These are phyloP conservation scores for Aureobasidium namibiae DNA, from an alignment of 2,329 filamentous ascomycete genomes.

Conservation along the genomic window DNA sequence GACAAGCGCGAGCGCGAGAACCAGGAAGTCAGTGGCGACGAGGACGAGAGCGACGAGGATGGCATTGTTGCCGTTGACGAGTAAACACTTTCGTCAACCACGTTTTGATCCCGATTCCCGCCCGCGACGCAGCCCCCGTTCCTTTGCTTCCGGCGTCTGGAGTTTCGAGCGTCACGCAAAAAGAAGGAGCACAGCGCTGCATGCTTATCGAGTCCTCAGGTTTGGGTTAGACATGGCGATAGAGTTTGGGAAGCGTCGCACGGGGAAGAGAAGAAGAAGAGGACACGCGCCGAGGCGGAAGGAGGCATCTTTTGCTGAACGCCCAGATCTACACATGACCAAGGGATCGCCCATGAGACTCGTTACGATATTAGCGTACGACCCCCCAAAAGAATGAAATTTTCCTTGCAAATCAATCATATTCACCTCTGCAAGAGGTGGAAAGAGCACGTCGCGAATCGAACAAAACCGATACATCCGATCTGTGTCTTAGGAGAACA, in stretches of 20 bases:
- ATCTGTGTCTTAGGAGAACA: not conserved
- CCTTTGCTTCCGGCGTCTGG: constrained; percentile 10
- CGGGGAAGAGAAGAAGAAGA: not conserved
- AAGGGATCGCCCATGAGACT: not conserved
- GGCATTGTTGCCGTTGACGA: constrained; percentile 52
- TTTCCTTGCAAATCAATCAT: not conserved
- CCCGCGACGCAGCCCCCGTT: not conserved
- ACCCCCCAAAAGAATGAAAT: constrained; percentile 12
- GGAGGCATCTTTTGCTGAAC: constrained; percentile 8
- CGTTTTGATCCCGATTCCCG: not conserved
- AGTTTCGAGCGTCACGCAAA: constrained; percentile 4
- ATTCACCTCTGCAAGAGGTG: not conserved
- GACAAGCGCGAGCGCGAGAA: constrained; percentile 98
- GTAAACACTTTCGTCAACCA: not conserved
- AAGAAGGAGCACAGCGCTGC: constrained; percentile 8
- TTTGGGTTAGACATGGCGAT: constrained; percentile 7
- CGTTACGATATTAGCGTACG: constrained; percentile 11
- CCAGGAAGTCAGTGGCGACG: constrained; percentile 93
- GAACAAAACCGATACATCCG: not conserved
- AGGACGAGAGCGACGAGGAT: constrained; percentile 92
- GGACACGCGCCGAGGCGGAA: constrained; percentile 1
- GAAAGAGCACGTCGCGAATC: not conserved
- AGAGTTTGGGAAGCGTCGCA: not conserved
- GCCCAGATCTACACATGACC: constrained; percentile 4
- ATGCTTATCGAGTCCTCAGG: constrained; percentile 1